A percentile compares a stretch with the other conserved stretches of the same genome.
Evolutionary conservation across 2,329 filamentous ascomycete genomes (phyloP).

Genomic region (Tolypocladium tundrense): DNA sequence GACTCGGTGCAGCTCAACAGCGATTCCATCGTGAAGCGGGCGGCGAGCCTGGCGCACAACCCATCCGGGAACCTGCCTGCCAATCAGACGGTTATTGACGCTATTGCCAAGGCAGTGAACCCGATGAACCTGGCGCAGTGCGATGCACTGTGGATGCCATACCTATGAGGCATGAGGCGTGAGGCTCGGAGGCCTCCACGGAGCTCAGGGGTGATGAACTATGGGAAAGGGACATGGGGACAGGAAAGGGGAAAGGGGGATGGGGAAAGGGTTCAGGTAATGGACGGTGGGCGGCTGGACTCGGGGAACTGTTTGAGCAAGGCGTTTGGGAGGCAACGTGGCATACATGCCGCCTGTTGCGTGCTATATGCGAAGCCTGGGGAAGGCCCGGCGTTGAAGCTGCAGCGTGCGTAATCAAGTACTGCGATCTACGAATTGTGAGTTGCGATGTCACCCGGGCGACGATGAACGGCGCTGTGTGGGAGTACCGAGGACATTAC

Average conservation of each 20-base stretch:
- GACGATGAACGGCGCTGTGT: background rate
- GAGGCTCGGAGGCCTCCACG: background rate
- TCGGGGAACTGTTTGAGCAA: conserved; percentile 1
- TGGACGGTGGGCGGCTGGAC: background rate
- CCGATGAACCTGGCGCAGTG: conserved; percentile 79
- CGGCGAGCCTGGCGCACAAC: conserved; percentile 69
- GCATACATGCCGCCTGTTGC: background rate
- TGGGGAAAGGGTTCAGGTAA: background rate
- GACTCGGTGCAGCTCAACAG: conserved; percentile 79
- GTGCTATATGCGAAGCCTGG: background rate
- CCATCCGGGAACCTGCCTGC: conserved; percentile 77
- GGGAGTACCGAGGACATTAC: background rate
- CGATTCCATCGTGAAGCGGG: conserved; percentile 85
- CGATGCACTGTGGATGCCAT: conserved; percentile 96
- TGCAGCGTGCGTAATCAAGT: background rate
- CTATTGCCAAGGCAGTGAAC: conserved; percentile 87
- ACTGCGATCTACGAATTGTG: background rate
- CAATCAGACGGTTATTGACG: conserved; percentile 93
- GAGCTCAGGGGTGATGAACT: background rate
- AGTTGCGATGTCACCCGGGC: background rate
- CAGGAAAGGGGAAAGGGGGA: background rate
- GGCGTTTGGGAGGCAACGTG: conserved; percentile 3
- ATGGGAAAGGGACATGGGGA: background rate
- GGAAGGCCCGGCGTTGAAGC: background rate
- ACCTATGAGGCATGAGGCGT: conserved; percentile 49